Base-by-base conservation (phyloP, 805 yeast species). In the Kazachstania psychrophila region DNA sequence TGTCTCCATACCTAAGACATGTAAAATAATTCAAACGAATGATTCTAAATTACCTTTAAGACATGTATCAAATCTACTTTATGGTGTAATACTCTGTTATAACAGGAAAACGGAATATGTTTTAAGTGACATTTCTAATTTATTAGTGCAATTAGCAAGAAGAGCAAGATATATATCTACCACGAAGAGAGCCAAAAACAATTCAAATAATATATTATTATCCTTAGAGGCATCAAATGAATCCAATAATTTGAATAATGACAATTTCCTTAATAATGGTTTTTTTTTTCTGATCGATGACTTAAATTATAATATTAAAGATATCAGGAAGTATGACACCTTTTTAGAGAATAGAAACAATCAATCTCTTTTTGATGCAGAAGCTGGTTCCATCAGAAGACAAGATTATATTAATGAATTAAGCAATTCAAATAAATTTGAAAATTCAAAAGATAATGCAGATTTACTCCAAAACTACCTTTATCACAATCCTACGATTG, bases 31-130 rank as follows among this genome's bases (percentile, higher is more conserved):
- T 12, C 42, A 49, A 19, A 31, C 42, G 5, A 44, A 41, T 20
- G 49, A 46, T 6, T 24, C 30, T 10, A 40, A 47, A 1, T 30
- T 56, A 12, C 48, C 61, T 6, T 38, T 58, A 29, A 45, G 56
- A 23, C 51, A 56, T 10, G 47, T 55, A 1, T 54, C 60, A 0
- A 53, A 47, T 27, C 34, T 58, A 11, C 27, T 58, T 14, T 58
- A 51, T 38, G 63, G 63, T 8, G 53, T 58, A 2, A 45, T 60
- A 6, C 37, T 58, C 3, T 58, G 63, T 31, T 56, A 57, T 34
- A 47, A 50, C 17, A 47, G 48, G 29, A 56, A 58, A 34, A 50
- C 59, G 2, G 60, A 54, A 19, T 58, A 45, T 41, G 49, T 58
- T 11, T 35, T 57, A 8, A 51, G 43, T 31, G 63, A 58, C 34